Conservation (phyloP, 441 rosid genomes). For the Pelargonium exstipulatum region DNA sequence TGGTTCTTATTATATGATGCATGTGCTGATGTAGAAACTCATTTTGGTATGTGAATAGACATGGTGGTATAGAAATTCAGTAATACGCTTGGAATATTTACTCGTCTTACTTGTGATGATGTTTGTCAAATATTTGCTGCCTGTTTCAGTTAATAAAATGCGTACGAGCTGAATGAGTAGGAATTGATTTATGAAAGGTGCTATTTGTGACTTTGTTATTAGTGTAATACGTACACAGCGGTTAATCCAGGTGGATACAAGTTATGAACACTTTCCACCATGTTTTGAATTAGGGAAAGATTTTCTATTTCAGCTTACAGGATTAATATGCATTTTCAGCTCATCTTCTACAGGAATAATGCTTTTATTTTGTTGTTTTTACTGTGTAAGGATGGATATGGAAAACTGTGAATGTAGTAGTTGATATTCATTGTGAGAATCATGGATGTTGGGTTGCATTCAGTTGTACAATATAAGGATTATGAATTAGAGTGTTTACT, state of each 20-base stretch:
- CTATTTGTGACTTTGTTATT: not conserved
- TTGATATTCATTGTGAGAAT: not conserved
- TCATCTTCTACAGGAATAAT: not conserved
- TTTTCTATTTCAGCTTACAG: not conserved
- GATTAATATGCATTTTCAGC: not conserved
- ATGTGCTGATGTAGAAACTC: constrained; percentile 51
- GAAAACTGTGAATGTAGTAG: too few species aligned
- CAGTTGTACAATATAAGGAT: not conserved
- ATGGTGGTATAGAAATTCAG: constrained; percentile 49
- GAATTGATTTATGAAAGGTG: not conserved
- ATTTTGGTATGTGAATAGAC: constrained; percentile 58
- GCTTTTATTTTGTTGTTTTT: too few species aligned
- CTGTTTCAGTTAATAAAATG: too few species aligned
- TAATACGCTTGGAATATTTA: constrained; percentile 37
- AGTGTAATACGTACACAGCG: too few species aligned
- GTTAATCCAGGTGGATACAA: not conserved
- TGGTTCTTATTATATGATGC: constrained; percentile 54
- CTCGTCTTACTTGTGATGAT: not conserved
- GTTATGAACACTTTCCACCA: not conserved
- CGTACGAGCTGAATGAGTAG: not conserved
- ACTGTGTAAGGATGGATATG: too few species aligned
- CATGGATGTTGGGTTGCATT: not conserved
- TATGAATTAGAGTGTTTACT: not conserved
- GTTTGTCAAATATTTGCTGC: not conserved
- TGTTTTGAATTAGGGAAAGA: not conserved